A percentile compares a stretch with the other conserved stretches of the same genome.
Evolutionary conservation across 2,329 filamentous ascomycete genomes (phyloP).

Genomic region (Fusarium sp.): DNA sequence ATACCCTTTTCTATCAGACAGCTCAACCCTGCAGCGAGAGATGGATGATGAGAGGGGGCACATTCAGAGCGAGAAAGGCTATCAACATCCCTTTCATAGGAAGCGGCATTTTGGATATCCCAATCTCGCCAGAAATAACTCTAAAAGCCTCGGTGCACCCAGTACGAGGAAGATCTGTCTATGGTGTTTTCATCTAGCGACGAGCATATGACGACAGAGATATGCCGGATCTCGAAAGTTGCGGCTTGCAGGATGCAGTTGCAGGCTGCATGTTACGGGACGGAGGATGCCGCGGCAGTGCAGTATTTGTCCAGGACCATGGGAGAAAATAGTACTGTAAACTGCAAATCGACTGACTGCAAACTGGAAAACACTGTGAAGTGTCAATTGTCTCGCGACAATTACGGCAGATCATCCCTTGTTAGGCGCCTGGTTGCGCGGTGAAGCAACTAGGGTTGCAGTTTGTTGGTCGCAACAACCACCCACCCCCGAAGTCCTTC

Average conservation of each 20-base stretch:
- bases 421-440: conserved; percentile 17
- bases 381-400: conserved; percentile 41
- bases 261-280: background rate
- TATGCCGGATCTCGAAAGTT: conserved; percentile 25
- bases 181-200: conserved; percentile 16
- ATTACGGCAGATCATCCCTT: conserved; percentile 41
- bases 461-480: conserved; percentile 15
- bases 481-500: conserved; percentile 42
- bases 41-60: background rate
- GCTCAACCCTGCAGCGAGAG: background rate
- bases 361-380: conserved; percentile 19
- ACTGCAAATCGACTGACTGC: background rate
- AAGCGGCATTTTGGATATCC: background rate
- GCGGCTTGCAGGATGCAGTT: conserved; percentile 1
- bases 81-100: background rate
- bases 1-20: background rate
- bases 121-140: background rate
- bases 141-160: background rate
- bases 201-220: conserved; percentile 24
- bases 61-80: background rate
- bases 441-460: conserved; percentile 2
- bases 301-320: conserved; percentile 27
- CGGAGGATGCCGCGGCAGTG: conserved; percentile 35
- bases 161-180: conserved; percentile 7
- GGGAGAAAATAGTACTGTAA: background rate